Conservation (phyloP, 371 early-diverging fungal species). For the Mucor racemosus region DNA sequence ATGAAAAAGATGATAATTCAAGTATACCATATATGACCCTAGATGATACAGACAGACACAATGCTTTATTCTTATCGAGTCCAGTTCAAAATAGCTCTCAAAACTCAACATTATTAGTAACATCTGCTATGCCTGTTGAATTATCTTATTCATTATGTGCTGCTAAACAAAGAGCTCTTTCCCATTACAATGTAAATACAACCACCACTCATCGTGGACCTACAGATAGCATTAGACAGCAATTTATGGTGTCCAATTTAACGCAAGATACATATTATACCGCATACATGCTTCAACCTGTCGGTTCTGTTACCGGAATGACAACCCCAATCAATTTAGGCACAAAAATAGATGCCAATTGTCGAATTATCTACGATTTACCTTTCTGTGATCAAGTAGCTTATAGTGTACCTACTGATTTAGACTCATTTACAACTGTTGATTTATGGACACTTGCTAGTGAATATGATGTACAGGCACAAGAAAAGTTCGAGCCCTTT, state of each 20-base stretch:
- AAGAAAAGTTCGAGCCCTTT: conserved; percentile 54
- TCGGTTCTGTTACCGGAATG: conserved; percentile 35
- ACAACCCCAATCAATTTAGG: conserved; percentile 33
- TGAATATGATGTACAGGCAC: conserved; percentile 55
- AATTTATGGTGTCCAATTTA: conserved; percentile 43
- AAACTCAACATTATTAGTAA: conserved; percentile 46
- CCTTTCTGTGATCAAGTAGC: conserved; percentile 65
- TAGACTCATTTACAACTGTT: conserved; percentile 7
- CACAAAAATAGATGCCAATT: conserved; percentile 52
- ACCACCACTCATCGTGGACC: conserved; percentile 40
- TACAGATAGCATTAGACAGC: conserved; percentile 28
- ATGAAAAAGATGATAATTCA: conserved; percentile 15
- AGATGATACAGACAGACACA: conserved; percentile 61
- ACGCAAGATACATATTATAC: conserved; percentile 44
- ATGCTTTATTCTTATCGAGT: conserved; percentile 56
- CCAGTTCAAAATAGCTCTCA: conserved; percentile 37
- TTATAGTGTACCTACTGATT: conserved; percentile 57
- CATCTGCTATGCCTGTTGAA: conserved; percentile 40
- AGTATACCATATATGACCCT: conserved; percentile 41
- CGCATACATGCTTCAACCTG: conserved; percentile 52
- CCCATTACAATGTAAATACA: conserved; percentile 38
- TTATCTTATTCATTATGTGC: conserved; percentile 58
- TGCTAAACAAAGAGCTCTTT: conserved; percentile 35
- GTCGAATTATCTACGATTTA: conserved; percentile 60
- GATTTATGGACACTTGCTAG: conserved; percentile 34